Base-by-base conservation (phyloP, 805 yeast genomes). In the Candida palmyrensis region DNA sequence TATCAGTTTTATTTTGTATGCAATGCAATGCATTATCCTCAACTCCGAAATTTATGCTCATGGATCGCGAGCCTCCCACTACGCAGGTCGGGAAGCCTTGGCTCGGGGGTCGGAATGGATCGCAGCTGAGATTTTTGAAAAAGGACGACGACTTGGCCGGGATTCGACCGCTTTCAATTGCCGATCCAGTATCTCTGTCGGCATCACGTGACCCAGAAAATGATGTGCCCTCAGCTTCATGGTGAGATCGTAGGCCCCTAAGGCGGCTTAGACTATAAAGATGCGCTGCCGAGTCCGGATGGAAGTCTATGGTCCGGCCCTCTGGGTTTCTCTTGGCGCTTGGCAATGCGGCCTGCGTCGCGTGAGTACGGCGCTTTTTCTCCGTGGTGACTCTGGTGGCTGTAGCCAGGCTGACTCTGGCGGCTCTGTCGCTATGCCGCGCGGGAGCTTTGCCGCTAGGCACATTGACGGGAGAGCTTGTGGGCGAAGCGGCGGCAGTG, bases 71-170 rank as follows among this genome's bases (percentile, higher is more conserved):
- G n/a, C 25, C 33, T 4, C 27, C 33, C 8, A 21, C 11, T 6
- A 30, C 18, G 18, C 19, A 9, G 4, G 12, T 6, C 16, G 9
- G 9, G 5, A n/a, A 16, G 12, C 14, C 19, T 5, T 16, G 30
- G n/a, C 13, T 11, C 16, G 5, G 11, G 15, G n/a, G 11, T 28
- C 15, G 10, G 23, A 21, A n/a, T 5, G 29, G 25, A 7, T 6
- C 9, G 31, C 13, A 26, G 22, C 15, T 35, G 20, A 26, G 32
- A 18, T 35, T 28, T 18, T 18, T 32, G 19, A 39, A 40, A 16
- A 30, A 31, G 3, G 16, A 18, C 2, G 43, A 36, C 7, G 41
- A 32, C 9, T 33, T 15, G 3, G 32, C 33, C 6, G 33, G 38
- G 15, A 40, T 24, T 19, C 43, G 32, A 9, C 14, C 18, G 8